phyloP scores from a whole-genome alignment of 441 rosid species.

The Cnidoscolus chayamansa region DNA sequence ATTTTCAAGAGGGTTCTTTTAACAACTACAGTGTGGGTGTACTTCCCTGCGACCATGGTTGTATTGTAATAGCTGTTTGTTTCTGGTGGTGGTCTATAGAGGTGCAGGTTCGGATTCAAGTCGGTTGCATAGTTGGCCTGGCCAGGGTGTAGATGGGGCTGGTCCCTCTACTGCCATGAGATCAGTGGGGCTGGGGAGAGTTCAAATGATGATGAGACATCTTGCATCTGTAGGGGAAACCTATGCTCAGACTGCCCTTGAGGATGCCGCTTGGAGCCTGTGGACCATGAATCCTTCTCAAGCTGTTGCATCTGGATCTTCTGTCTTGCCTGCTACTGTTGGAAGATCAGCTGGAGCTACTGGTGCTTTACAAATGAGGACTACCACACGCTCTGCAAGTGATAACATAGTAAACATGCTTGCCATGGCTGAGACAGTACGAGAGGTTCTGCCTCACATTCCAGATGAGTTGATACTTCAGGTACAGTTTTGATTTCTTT shows the following conservation, averaged over 20 bases:
- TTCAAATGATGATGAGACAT: slow-evolving; percentile 99
- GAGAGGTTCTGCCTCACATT: slow-evolving; percentile 91
- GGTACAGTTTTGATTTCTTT: slow-evolving; percentile 44
- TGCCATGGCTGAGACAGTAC: slow-evolving; percentile 90
- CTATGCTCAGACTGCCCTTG: slow-evolving; percentile 84
- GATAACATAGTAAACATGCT: slow-evolving; percentile 69
- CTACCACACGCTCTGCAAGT: slow-evolving; percentile 43
- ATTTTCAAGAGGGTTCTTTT: background rate
- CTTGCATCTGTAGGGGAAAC: slow-evolving; percentile 95
- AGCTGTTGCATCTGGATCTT: slow-evolving; percentile 60
- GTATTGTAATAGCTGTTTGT: background rate
- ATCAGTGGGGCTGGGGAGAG: slow-evolving; percentile 80
- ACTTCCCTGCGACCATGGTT: too few species aligned
- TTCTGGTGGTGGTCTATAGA: slow-evolving; percentile 40
- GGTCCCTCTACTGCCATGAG: slow-evolving; percentile 78
- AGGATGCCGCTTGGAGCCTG: slow-evolving; percentile 83
- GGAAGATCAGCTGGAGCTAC: slow-evolving; percentile 50
- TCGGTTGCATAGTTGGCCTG: slow-evolving; percentile 78
- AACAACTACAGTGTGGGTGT: too few species aligned
- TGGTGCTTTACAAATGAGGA: slow-evolving; percentile 62
- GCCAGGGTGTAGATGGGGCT: slow-evolving; percentile 76
- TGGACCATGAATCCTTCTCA: slow-evolving; percentile 80
- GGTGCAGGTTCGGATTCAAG: slow-evolving; percentile 71
- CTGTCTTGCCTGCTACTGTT: slow-evolving; percentile 39
- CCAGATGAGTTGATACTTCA: slow-evolving; percentile 85